Conservation (phyloP, 768 basidiomycete species). For the Tulasnella sp. region DNA sequence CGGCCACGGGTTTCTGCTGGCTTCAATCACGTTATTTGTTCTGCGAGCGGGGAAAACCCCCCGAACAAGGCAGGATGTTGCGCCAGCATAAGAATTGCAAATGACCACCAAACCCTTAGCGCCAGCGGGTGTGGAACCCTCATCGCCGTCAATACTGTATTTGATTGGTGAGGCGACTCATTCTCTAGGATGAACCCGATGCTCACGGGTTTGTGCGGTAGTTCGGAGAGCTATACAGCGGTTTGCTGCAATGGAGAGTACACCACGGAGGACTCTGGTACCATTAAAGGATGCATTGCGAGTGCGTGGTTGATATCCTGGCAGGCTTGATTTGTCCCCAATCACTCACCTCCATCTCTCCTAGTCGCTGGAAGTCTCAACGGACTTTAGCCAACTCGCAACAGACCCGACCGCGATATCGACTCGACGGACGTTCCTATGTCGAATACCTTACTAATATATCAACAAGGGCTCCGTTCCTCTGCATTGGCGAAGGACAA, state of each 20-base stretch:
- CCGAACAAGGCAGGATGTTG: background rate
- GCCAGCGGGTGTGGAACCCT: background rate
- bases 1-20: background rate
- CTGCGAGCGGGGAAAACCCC: background rate
- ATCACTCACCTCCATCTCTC: background rate
- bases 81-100: background rate
- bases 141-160: background rate
- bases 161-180: background rate
- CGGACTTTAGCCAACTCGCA: background rate
- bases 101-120: background rate
- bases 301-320: background rate
- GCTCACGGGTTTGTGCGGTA: background rate
- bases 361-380: background rate
- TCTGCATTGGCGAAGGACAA: no score
- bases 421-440: background rate
- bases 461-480: no score
- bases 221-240: background rate
- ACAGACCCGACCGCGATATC: background rate
- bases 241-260: background rate
- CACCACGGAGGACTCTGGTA: background rate
- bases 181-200: background rate
- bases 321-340: background rate
- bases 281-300: background rate
- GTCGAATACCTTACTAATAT: no score
- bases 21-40: background rate